Conservation (phyloP, 1,284 basidiomycete species). For the Mycosarcoma mackinlayi region DNA sequence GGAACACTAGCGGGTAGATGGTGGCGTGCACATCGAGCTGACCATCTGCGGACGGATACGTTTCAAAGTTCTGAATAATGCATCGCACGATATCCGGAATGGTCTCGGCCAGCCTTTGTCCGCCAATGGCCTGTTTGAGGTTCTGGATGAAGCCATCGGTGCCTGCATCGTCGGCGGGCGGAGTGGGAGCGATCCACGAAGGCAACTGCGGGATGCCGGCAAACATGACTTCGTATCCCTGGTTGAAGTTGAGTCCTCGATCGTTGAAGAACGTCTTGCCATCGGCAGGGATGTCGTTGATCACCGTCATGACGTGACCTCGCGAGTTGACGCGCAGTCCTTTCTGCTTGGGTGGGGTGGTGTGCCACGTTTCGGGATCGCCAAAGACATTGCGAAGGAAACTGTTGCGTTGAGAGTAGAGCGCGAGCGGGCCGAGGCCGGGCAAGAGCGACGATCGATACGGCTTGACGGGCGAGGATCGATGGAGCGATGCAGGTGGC, state of each 20-base stretch:
- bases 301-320: conserved; percentile 40
- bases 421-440: conserved; percentile 31
- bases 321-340: conserved; percentile 35
- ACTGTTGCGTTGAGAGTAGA: conserved; percentile 42
- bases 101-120: conserved; percentile 18
- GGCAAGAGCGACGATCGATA: conserved; percentile 26
- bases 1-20: conserved; percentile 53
- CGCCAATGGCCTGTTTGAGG: conserved; percentile 24
- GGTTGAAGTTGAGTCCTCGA: conserved; percentile 40
- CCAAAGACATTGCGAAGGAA: conserved; percentile 48
- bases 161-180: conserved; percentile 32
- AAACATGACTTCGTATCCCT: conserved; percentile 47
- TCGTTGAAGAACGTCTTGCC: conserved; percentile 54
- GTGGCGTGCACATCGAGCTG: conserved; percentile 37
- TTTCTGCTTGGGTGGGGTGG: conserved; percentile 21
- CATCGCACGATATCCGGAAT: conserved; percentile 31
- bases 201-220: conserved; percentile 45
- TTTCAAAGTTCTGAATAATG: conserved; percentile 19
- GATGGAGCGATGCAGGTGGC: conserved; percentile 27
- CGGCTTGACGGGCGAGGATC: conserved; percentile 18
- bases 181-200: conserved; percentile 15
- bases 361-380: conserved; percentile 39
- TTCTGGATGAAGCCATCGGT: conserved; percentile 34
- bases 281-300: conserved; percentile 30
- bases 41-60: conserved; percentile 23